These are phyloP conservation scores for Maudiozyma saulgeensis DNA, from an alignment of 805 yeast species.

Conservation along the genomic window DNA sequence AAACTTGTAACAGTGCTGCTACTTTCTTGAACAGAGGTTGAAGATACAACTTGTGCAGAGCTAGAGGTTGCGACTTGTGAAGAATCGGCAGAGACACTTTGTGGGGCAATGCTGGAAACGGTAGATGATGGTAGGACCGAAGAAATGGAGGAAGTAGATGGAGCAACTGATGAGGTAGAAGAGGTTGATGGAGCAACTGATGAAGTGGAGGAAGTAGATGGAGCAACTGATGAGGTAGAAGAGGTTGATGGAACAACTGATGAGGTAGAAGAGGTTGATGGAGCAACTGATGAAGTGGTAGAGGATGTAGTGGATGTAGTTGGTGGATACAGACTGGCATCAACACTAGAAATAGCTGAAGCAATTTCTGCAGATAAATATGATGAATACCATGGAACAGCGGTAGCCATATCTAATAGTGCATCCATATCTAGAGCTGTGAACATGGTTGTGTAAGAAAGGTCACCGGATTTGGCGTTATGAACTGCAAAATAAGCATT, in stretches of 20 bases:
- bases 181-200: neutral
- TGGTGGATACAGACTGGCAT: neutral
- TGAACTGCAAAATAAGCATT: neutral
- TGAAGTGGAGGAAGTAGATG: neutral
- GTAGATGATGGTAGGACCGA: neutral
- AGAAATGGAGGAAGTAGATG: neutral
- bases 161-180: neutral
- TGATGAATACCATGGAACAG: slow-evolving; percentile 27
- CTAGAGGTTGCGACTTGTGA: neutral
- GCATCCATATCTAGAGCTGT: neutral
- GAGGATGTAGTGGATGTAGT: neutral
- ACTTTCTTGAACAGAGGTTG: neutral
- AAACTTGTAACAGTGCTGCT: neutral
- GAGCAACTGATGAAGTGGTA: neutral
- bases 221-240: neutral
- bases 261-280: neutral
- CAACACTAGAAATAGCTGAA: neutral
- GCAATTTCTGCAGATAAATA: slow-evolving; percentile 13
- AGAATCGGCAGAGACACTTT: neutral
- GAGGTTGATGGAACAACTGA: neutral
- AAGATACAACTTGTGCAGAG: neutral
- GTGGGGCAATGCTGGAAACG: neutral
- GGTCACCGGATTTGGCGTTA: neutral
- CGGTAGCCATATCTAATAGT: slow-evolving; percentile 10
- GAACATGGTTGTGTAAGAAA: slow-evolving; percentile 1